phyloP scores from a whole-genome alignment of 805 yeast genomes.

The Metschnikowia henanensis region DNA sequence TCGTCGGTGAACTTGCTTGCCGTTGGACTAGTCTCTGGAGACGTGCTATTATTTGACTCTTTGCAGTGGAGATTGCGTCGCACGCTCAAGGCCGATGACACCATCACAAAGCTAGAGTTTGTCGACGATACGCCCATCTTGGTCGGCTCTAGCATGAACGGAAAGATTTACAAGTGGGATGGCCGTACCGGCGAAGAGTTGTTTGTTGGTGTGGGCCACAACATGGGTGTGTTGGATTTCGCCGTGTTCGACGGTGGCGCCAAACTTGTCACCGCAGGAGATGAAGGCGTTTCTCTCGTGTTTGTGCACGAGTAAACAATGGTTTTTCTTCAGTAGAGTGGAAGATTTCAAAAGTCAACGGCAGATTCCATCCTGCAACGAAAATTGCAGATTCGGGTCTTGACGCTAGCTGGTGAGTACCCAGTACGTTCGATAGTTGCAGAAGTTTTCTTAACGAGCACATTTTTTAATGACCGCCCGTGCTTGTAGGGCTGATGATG shows the following conservation, averaged over 20 bases:
- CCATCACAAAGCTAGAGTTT: conserved; percentile 79
- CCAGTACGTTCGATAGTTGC: too few relatives aligned
- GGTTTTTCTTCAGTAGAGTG: too few relatives aligned
- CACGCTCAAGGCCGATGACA: conserved; percentile 67
- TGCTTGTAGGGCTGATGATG: too few relatives aligned
- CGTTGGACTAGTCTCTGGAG: conserved; percentile 87
- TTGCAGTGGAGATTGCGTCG: conserved; percentile 85
- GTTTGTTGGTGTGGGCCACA: conserved; percentile 86
- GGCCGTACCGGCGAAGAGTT: conserved; percentile 78
- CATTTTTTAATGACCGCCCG: too few relatives aligned
- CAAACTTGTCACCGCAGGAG: conserved; percentile 88
- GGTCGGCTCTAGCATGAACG: conserved; percentile 79
- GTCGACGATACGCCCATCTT: conserved; percentile 57
- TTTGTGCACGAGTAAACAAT: conserved; percentile 36
- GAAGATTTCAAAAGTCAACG: too few relatives aligned
- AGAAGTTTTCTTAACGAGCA: too few relatives aligned
- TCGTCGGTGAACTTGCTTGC: conserved; percentile 65
- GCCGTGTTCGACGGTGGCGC: conserved; percentile 63
- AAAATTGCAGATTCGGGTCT: too few relatives aligned
- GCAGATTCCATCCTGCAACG: too few relatives aligned
- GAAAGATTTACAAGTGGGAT: conserved; percentile 85
- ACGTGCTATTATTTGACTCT: conserved; percentile 77
- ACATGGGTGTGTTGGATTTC: conserved; percentile 91
- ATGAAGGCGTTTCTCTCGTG: conserved; percentile 89
- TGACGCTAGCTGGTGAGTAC: too few relatives aligned